Conservation (phyloP, 805 yeast species). For the Candida xiaguanensis region DNA sequence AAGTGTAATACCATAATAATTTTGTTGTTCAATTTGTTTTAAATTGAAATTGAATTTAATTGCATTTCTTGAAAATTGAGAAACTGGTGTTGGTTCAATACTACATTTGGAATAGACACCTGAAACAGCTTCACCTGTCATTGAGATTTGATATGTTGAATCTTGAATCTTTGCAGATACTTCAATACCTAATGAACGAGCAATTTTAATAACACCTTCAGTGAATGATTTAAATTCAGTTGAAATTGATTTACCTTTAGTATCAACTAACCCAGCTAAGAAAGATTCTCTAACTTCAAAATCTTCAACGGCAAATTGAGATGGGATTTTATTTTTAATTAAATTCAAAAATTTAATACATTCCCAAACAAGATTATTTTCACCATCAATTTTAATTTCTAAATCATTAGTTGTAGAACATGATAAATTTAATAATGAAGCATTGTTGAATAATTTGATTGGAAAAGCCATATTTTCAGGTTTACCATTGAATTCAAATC, state of each 20-base stretch:
- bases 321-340: constrained; percentile 20
- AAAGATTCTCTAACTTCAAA: constrained; percentile 41
- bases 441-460: background rate
- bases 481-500: background rate
- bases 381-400: background rate
- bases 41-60: constrained; percentile 27
- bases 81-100: constrained; percentile 11
- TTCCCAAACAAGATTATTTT: background rate
- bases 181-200: constrained; percentile 43
- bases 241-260: constrained; percentile 33
- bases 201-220: constrained; percentile 33
- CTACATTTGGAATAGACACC: constrained; percentile 22
- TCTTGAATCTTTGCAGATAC: constrained; percentile 26
- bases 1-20: constrained; percentile 43
- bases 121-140: constrained; percentile 19
- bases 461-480: background rate
- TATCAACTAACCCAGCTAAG: constrained; percentile 43
- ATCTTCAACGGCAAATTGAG: constrained; percentile 28
- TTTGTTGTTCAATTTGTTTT: constrained; percentile 21
- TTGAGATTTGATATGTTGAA: constrained; percentile 10
- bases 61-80: constrained; percentile 16
- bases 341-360: background rate
- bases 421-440: background rate
- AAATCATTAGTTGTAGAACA: background rate
- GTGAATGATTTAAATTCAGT: constrained; percentile 27